Percentiles rank a stretch among this genome's conserved stretches.
These are phyloP conservation scores for Zygosaccharomyces lentus DNA, from an alignment of 805 yeast genomes.

Conservation along the genomic window DNA sequence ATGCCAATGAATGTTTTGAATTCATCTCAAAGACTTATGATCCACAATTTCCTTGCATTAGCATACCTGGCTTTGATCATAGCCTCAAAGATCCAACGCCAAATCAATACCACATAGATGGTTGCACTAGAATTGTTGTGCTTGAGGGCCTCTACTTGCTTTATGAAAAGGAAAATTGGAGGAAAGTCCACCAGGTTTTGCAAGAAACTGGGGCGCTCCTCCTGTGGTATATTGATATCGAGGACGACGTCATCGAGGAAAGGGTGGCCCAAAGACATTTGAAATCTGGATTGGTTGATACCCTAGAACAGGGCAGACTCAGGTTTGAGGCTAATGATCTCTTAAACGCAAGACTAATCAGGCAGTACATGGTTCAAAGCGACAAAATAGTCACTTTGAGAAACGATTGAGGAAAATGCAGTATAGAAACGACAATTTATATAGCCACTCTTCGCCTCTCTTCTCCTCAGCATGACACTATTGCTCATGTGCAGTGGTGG, in stretches of 20 bases:
- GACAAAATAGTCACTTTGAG: slow-evolving; percentile 18
- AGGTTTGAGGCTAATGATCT: slow-evolving; percentile 56
- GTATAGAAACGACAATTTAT: slow-evolving; percentile 6
- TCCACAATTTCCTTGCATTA: slow-evolving; percentile 35
- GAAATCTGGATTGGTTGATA: slow-evolving; percentile 47
- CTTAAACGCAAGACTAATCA: slow-evolving; percentile 51
- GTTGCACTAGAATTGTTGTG: slow-evolving; percentile 51
- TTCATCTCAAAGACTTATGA: slow-evolving; percentile 20
- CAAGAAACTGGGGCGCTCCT: slow-evolving; percentile 34
- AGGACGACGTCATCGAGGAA: slow-evolving; percentile 42
- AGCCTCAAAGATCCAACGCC: slow-evolving; percentile 65
- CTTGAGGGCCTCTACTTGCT: slow-evolving; percentile 76
- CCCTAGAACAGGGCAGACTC: slow-evolving; percentile 46
- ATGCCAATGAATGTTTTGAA: slow-evolving; percentile 13
- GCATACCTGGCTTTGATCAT: slow-evolving; percentile 74
- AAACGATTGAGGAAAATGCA: slow-evolving; percentile 18
- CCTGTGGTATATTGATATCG: slow-evolving; percentile 50
- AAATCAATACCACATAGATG: slow-evolving; percentile 44
- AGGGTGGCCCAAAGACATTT: slow-evolving; percentile 68
- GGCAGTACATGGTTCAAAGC: slow-evolving; percentile 17
- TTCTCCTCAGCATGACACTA: slow-evolving; percentile 30
- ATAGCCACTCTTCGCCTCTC: slow-evolving; percentile 18
- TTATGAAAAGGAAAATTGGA: slow-evolving; percentile 58
- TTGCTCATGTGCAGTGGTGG: slow-evolving; percentile 21
- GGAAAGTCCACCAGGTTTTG: slow-evolving; percentile 16